Percentiles rank a stretch among this genome's conserved stretches.
Evolutionary conservation across 2,329 filamentous ascomycete species (phyloP).

Genomic region (Graphiopsis chlorocephala): DNA sequence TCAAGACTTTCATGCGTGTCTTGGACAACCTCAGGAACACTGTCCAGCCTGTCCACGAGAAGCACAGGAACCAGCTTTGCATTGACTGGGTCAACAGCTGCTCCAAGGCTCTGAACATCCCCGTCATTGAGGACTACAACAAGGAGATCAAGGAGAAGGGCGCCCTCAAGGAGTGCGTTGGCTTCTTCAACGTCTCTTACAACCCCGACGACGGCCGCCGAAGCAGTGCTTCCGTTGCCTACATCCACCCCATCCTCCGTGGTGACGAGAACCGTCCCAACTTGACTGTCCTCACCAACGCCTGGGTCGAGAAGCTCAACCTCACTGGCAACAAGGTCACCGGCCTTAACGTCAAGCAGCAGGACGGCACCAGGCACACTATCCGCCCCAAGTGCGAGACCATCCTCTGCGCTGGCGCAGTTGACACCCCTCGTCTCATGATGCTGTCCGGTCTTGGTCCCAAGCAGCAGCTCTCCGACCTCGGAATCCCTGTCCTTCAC

Average conservation of each 20-base stretch:
- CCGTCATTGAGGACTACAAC: slow-evolving; percentile 83
- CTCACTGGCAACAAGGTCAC: slow-evolving; percentile 66
- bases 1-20: slow-evolving; percentile 77
- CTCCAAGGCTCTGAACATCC: slow-evolving; percentile 74
- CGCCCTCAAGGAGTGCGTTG: slow-evolving; percentile 70
- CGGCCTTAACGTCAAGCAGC: slow-evolving; percentile 69
- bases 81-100: slow-evolving; percentile 85
- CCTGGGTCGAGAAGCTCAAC: slow-evolving; percentile 81
- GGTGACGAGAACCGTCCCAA: slow-evolving; percentile 81
- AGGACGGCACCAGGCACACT: slow-evolving; percentile 55
- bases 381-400: slow-evolving; percentile 69
- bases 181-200: slow-evolving; percentile 88
- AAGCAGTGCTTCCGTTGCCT: slow-evolving; percentile 84
- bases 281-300: slow-evolving; percentile 80
- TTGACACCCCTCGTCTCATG: slow-evolving; percentile 73
- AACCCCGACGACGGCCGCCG: slow-evolving; percentile 84
- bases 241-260: slow-evolving; percentile 85
- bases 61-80: slow-evolving; percentile 86
- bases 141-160: slow-evolving; percentile 73
- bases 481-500: slow-evolving; percentile 55
- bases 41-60: slow-evolving; percentile 81
- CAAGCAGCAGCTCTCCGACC: slow-evolving; percentile 45
- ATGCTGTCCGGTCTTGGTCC: slow-evolving; percentile 51
- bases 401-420: slow-evolving; percentile 74
- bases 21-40: slow-evolving; percentile 84